phyloP scores from a whole-genome alignment of 805 yeast genomes.

The Wickerhamomyces queroliae region DNA sequence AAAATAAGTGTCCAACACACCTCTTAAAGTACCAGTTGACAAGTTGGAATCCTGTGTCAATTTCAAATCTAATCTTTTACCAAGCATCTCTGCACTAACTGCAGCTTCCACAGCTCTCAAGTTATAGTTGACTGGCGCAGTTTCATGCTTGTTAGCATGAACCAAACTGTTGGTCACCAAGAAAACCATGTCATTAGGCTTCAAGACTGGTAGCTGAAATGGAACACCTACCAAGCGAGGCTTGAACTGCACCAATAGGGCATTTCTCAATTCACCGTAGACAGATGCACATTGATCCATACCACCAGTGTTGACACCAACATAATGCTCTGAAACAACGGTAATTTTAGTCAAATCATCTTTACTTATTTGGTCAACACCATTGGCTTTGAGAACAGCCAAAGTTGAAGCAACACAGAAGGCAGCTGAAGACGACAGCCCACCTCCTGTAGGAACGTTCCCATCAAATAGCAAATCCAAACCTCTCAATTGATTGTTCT shows the following conservation, averaged over 20 bases:
- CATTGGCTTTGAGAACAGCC: constrained; percentile 48
- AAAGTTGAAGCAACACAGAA: constrained; percentile 61
- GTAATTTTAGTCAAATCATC: constrained; percentile 52
- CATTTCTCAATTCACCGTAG: constrained; percentile 54
- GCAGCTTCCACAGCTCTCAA: constrained; percentile 69
- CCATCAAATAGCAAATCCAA: constrained; percentile 53
- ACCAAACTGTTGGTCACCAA: constrained; percentile 60
- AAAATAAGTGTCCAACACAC: constrained; percentile 51
- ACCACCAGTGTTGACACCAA: constrained; percentile 76
- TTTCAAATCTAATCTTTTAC: constrained; percentile 36
- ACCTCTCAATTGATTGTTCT: constrained; percentile 34
- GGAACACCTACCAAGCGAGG: constrained; percentile 53
- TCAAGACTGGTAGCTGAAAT: constrained; percentile 42
- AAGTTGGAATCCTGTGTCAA: constrained; percentile 45
- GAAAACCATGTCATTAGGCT: constrained; percentile 40
- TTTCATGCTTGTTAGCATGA: constrained; percentile 59
- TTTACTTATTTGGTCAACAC: constrained; percentile 37
- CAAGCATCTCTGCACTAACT: constrained; percentile 57
- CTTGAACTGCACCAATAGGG: constrained; percentile 52
- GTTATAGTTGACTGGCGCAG: constrained; percentile 66
- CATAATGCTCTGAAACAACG: constrained; percentile 60
- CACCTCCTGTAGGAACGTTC: constrained; percentile 67
- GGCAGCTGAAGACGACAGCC: constrained; percentile 68
- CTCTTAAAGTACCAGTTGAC: constrained; percentile 54
- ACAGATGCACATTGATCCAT: constrained; percentile 75